These are phyloP conservation scores for Nepenthes mirabilis DNA, from an alignment of 148 eudicot genomes.

Conservation along the genomic window DNA sequence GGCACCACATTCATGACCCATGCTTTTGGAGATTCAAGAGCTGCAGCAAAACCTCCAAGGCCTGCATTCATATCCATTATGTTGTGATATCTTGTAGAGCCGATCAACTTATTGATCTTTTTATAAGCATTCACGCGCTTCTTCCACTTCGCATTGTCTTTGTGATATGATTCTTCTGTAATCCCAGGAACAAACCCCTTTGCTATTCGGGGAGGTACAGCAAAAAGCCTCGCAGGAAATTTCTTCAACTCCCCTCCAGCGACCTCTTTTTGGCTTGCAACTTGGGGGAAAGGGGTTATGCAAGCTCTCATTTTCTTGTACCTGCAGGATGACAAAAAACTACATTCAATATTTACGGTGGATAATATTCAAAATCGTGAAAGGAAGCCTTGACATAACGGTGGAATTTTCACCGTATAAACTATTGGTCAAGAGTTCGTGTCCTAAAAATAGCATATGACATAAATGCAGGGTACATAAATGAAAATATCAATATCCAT, in stretches of 20 bases:
- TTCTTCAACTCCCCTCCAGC: conserved; percentile 43
- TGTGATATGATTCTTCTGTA: conserved; percentile 34
- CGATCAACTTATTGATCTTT: conserved; percentile 37
- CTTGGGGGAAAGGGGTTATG: conserved; percentile 45
- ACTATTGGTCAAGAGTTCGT: background rate
- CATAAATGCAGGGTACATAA: too few species aligned
- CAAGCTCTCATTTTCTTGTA: conserved; percentile 67
- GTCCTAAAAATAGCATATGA: too few species aligned
- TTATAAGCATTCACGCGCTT: conserved; percentile 53
- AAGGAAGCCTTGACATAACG: too few species aligned
- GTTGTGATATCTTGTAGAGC: conserved; percentile 49
- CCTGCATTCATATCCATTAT: conserved; percentile 88
- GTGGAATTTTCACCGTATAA: background rate
- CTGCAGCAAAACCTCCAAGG: conserved; percentile 77
- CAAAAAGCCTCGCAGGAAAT: conserved; percentile 48
- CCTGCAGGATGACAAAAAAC: conserved; percentile 21
- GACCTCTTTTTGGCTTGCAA: conserved; percentile 24
- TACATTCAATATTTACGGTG: background rate
- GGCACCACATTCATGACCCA: conserved; percentile 90
- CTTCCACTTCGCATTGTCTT: conserved; percentile 55
- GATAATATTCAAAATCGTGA: background rate
- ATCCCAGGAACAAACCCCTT: conserved; percentile 51
- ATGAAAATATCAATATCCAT: too few species aligned
- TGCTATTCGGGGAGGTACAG: conserved; percentile 54
- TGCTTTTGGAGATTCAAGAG: conserved; percentile 49